Base-by-base conservation (phyloP, 768 basidiomycete genomes). In the Hygrocybe punicea region DNA sequence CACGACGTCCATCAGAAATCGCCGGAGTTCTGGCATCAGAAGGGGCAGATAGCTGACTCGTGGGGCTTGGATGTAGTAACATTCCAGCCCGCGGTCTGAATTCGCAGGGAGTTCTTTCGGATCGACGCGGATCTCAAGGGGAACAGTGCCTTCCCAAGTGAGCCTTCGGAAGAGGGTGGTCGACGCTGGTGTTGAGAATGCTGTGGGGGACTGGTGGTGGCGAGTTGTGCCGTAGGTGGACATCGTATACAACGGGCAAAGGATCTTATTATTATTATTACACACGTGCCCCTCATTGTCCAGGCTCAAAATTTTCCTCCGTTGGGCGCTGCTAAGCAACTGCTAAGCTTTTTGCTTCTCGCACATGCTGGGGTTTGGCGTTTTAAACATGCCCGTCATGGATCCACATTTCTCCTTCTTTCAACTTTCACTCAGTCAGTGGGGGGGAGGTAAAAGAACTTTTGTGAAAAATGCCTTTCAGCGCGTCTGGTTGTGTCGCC, bases 21-120 rank as follows among this genome's bases (percentile, higher is more conserved):
- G 82, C 57, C 87, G 83, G 57, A 99, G 83, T 66, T 97, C 93
- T 3, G 93, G 87, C 66, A 98, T 82, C 46, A 98, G 73, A 24
- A 98, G 79, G 11, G 97, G 92, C 35, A 99, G 84, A 73, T 98
- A 99, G 73, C 86, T 87, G 66, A 98, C 88, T 53, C 97, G 82
- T 35, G 95, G 90, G 6, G 91, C 95, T 71, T 92, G 90, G 52
- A 92, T 76, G 73, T 86, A 97, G 73, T 94, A 96, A 67, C 86
- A 88, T 71, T 96, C 93, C 36, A 93, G 81, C 19, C 87, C 88
- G 54, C 91, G 85, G 76, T 96, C 91, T 57, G 89, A 90, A 70
- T 90, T 91, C 44, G 92, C 88, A 33, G 93, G 92, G 8, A 94
- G 84, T 68, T 93, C 92, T 66, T 91, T 90, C 40, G 89, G 81